Base-by-base conservation (phyloP, 2,329 filamentous ascomycete species). In the Coccinonectria pachysandricola region DNA sequence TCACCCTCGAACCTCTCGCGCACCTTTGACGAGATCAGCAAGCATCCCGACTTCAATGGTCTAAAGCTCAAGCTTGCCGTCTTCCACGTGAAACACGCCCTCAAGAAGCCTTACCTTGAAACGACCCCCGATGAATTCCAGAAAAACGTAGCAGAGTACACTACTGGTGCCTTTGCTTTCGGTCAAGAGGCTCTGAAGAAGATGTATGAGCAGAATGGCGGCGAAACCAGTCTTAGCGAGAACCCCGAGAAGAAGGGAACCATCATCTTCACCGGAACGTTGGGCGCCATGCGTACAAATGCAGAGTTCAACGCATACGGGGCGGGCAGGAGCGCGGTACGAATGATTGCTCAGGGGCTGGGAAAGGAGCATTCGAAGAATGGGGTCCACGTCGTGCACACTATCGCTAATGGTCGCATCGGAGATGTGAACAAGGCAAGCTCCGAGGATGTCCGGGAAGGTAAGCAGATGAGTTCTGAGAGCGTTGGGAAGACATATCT, bases 341-440 rank as follows among this genome's bases (percentile, higher is more conserved):
- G 69, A 19, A 69, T 71, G 48, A 48, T 74, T 8, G 66, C 67
- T 1, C 68, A 73, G 45, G 63, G 59, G 6, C 46, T 75, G 21
- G 68, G 67, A 1, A 60, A 66, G 19, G 70, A 75, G 46, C 65
- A 72, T 50, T 68, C 60, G 36, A 56, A 57, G n/a, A 64, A 61
- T 33, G 68, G 69, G 2, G 48, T 75, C 0, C 68, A 75, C 45
- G 66, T 72, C 4, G 66, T 65, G n/a, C 70, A 75, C 48, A 59
- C 68, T 3, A 68, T 75, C 33, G 67, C 64, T 1, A 74, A 74
- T 40, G 68, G 67, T 1, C 50, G 46, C 0, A 72, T 74, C 28
- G 53, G 50, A 15, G 68, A 72, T 41, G 62, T 61, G 27, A 50
- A 65, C 16, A 59, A 56, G 1, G 63, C 62, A 28, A 51, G 65